Evolutionary conservation across 306 rosid genomes (phyloP).

Genomic region (Ormosia emarginata): DNA sequence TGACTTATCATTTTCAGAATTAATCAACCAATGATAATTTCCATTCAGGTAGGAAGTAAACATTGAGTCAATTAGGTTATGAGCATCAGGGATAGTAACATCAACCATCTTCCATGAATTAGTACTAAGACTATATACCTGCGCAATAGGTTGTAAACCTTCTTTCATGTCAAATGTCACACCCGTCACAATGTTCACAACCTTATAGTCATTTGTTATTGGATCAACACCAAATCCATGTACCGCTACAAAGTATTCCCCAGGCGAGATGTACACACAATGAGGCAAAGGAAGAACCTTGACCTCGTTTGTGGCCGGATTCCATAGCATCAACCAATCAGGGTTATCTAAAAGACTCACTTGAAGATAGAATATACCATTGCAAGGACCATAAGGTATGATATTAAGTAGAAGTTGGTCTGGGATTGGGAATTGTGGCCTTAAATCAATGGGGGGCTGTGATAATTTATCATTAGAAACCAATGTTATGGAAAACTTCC

Average conservation of each 20-base stretch:
- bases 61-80: neutral
- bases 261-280: fast-evolving
- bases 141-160: neutral
- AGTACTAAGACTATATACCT: neutral
- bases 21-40: neutral
- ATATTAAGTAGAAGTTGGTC: neutral
- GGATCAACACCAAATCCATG: slow-evolving; percentile 6
- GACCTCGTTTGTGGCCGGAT: neutral
- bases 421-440: neutral
- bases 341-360: too few species aligned
- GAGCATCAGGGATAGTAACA: neutral
- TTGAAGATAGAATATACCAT: neutral
- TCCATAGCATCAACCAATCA: neutral
- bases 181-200: neutral
- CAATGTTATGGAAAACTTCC: neutral
- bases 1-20: neutral
- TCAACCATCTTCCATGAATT: neutral
- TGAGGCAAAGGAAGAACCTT: neutral
- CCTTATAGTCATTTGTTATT: neutral
- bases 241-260: neutral
- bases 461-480: neutral
- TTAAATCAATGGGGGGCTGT: neutral
- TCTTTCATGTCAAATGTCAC: neutral
- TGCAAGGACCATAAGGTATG: neutral
- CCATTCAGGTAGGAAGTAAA: neutral